Percentiles rank a stretch among this genome's conserved stretches.
Evolutionary conservation across 2,329 filamentous ascomycete species (phyloP).

Genomic region (Laburnicola sp.): DNA sequence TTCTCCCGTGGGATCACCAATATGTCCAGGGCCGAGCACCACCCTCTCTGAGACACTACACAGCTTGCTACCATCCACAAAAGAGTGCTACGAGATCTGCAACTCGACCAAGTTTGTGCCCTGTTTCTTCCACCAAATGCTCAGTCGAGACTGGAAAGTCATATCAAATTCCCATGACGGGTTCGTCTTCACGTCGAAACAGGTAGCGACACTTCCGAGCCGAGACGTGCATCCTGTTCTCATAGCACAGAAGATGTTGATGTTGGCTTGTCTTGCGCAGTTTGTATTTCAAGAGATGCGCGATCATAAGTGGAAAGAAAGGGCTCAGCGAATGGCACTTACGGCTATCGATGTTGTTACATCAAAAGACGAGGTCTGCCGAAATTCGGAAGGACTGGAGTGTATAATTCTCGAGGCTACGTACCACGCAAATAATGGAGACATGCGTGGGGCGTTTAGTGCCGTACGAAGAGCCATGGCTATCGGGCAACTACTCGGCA

Average conservation of each 20-base stretch:
- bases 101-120: slow-evolving; percentile 1
- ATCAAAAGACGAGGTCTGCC: slow-evolving; percentile 1
- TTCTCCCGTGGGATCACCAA: neutral
- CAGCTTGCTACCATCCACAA: neutral
- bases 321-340: slow-evolving; percentile 2
- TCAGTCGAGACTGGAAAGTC: neutral
- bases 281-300: neutral
- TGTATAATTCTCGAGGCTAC: slow-evolving; percentile 10
- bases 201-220: neutral
- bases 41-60: slow-evolving; percentile 5
- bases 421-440: slow-evolving; percentile 5
- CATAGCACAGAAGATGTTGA: slow-evolving; percentile 9
- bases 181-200: neutral
- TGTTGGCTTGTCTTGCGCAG: slow-evolving; percentile 5
- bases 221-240: slow-evolving; percentile 6
- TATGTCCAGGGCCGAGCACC: neutral
- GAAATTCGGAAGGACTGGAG: slow-evolving; percentile 5
- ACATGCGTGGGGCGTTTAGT: slow-evolving; percentile 3
- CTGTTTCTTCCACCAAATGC: slow-evolving; percentile 11
- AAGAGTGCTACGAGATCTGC: slow-evolving; percentile 6
- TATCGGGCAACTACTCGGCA: slow-evolving; percentile 3
- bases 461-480: slow-evolving; percentile 8
- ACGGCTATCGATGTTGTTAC: slow-evolving; percentile 5
- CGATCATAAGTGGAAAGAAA: neutral
- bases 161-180: neutral